Conservation (phyloP, 1,284 basidiomycete genomes). For the Malassezia yamatoensis region DNA sequence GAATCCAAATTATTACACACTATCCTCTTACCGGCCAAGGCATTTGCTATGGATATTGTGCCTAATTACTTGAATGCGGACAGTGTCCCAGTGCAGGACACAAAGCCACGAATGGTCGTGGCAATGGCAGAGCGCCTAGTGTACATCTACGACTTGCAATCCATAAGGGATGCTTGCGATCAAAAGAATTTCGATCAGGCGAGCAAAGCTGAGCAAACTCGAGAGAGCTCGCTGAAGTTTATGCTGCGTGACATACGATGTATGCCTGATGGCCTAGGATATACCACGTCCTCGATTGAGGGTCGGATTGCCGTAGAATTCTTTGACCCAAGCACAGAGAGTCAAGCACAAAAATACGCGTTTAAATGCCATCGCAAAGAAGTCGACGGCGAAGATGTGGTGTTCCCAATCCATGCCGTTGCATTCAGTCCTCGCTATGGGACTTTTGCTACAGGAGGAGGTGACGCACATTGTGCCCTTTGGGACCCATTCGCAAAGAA, state of each 20-base stretch:
- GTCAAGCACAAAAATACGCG: constrained; percentile 80
- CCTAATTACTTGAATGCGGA: constrained; percentile 14
- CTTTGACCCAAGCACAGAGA: constrained; percentile 67
- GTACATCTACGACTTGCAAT: constrained; percentile 27
- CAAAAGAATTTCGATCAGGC: constrained; percentile 14
- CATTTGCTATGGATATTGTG: constrained; percentile 38
- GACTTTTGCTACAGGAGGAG: constrained; percentile 87
- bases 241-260: constrained; percentile 82
- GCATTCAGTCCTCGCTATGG: constrained; percentile 85
- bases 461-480: constrained; percentile 77
- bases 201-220: constrained; percentile 53
- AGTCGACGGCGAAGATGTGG: constrained; percentile 82
- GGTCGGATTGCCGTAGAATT: constrained; percentile 95
- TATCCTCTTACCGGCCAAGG: constrained; percentile 32
- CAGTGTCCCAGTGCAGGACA: constrained; percentile 5
- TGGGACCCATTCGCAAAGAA: constrained; percentile 98
- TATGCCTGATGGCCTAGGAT: constrained; percentile 83
- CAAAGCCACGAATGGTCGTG: constrained; percentile 31
- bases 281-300: constrained; percentile 84
- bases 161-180: constrained; percentile 22
- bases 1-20: constrained; percentile 18
- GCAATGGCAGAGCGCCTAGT: constrained; percentile 34
- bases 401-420: constrained; percentile 93
- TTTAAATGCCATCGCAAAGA: constrained; percentile 94
- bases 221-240: constrained; percentile 89